phyloP scores from a whole-genome alignment of 495 filamentous ascomycete species.

The Jackrogersella minutella region DNA sequence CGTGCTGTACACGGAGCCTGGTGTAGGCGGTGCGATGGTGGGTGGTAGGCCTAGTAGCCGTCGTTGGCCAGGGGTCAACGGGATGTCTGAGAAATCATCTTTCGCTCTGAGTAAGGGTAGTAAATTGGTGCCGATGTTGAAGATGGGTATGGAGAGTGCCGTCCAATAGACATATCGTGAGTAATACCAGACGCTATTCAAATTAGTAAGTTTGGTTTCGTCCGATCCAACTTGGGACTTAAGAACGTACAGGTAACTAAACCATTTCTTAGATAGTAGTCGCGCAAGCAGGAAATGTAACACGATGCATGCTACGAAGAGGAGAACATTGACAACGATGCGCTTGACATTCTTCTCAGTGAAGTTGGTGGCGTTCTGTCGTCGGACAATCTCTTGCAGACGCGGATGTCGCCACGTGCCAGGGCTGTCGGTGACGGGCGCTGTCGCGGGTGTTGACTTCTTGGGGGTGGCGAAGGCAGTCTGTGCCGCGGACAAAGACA shows the following conservation, averaged over 20 bases:
- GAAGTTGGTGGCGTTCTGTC: conserved; percentile 77
- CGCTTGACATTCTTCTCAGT: conserved; percentile 70
- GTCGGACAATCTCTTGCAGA: conserved; percentile 76
- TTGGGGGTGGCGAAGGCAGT: conserved; percentile 52
- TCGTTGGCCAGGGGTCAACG: conserved; percentile 89
- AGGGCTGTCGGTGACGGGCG: conserved; percentile 57
- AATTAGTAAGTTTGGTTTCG: not conserved
- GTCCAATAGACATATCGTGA: conserved; percentile 32
- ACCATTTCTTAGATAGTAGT: conserved; percentile 40
- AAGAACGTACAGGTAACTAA: conserved; percentile 32
- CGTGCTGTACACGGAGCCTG: conserved; percentile 73
- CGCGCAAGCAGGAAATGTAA: conserved; percentile 37
- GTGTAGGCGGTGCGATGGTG: conserved; percentile 68
- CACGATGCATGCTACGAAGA: conserved; percentile 58
- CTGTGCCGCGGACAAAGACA: conserved; percentile 33
- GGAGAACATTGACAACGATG: conserved; percentile 68
- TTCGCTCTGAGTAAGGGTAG: conserved; percentile 72
- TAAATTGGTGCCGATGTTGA: conserved; percentile 71
- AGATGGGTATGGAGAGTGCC: conserved; percentile 56
- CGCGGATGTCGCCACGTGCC: conserved; percentile 91
- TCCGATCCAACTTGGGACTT: not conserved
- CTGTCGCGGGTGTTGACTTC: conserved; percentile 45
- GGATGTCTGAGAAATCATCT: conserved; percentile 87
- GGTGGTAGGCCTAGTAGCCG: conserved; percentile 83
- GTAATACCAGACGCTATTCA: conserved; percentile 36